Base-by-base conservation (phyloP, 2,329 filamentous ascomycete genomes). In the Knufia petricola region DNA sequence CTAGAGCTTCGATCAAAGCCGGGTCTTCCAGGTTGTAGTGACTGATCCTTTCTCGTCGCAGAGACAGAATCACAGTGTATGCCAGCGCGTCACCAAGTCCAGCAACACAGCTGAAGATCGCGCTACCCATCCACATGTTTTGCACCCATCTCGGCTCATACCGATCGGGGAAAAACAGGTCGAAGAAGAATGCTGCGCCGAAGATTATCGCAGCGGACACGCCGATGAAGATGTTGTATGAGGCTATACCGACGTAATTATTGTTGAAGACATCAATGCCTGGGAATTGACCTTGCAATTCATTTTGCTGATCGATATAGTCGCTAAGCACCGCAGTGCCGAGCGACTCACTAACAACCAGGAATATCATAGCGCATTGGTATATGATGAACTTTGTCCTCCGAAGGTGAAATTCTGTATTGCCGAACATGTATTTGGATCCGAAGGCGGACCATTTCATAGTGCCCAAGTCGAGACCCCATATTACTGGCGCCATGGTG, bases 371-470 rank as follows among this genome's bases (percentile, higher is more conserved):
- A 52, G 76, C 76, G 49, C 72, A 64, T 59, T 79, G 77, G 58
- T 80, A 80, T 49, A 79, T 69, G 52, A 77, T 71, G 67, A 80
- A 78, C 56, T 77, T 79, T 7, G 73, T 75, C 17, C 73, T 67
- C 37, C 76, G 72, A 2, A 77, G 62, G 59, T 79, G 74, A 56
- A 76, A 78, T 10, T 66, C 64, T 26, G 63, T 70, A 55, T 73
- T 74, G 24, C 55, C 53, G 64, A 74, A 79, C 76, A 79, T 79
- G 59, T 78, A 71, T n/a, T 66, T 69, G 52, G 63, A 69, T 52
- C 72, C 73, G 69, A 79, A 79, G 58, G 77, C 78, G 51, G 62
- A 62, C 75, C 75, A 79, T 66, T 75, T 69, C 58, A 79, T 75
- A 55, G 79, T 75, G 44, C 64, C 64, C 48, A 79, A 64, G 59